Conservation (phyloP, 345 rosid genomes). For the Eucalyptus cloeziana region DNA sequence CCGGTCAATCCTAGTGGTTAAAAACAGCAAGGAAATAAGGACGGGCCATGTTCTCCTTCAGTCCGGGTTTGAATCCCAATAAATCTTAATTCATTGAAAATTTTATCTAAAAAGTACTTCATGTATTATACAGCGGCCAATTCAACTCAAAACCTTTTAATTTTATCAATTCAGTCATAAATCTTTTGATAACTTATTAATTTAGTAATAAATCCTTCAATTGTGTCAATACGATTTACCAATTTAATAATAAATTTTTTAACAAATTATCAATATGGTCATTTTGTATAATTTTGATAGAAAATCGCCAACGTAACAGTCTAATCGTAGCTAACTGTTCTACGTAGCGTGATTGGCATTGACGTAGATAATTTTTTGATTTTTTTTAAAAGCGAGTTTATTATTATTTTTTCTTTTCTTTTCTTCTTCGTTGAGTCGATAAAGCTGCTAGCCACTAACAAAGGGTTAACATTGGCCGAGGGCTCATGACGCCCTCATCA, state of each 20-base stretch:
- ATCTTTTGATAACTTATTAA: too few relatives aligned
- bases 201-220: rapidly evolving
- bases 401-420: too few relatives aligned
- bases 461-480: too few relatives aligned
- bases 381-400: too few relatives aligned
- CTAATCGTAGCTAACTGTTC: rapidly evolving
- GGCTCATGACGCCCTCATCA: too few relatives aligned
- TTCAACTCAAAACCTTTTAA: too few relatives aligned
- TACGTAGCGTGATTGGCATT: rapidly evolving
- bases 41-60: neutral
- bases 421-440: rapidly evolving
- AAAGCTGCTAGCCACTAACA: too few relatives aligned
- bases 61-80: neutral
- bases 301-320: rapidly evolving
- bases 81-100: neutral
- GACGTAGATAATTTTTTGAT: too few relatives aligned
- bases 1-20: neutral
- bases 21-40: neutral
- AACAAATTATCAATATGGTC: too few relatives aligned
- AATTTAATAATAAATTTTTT: rapidly evolving
- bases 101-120: too few relatives aligned
- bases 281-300: too few relatives aligned
- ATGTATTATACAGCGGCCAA: too few relatives aligned
- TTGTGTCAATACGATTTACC: rapidly evolving
- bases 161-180: rapidly evolving